Conservation (phyloP, 2,329 filamentous ascomycete species). For the Thelonectria rubi region DNA sequence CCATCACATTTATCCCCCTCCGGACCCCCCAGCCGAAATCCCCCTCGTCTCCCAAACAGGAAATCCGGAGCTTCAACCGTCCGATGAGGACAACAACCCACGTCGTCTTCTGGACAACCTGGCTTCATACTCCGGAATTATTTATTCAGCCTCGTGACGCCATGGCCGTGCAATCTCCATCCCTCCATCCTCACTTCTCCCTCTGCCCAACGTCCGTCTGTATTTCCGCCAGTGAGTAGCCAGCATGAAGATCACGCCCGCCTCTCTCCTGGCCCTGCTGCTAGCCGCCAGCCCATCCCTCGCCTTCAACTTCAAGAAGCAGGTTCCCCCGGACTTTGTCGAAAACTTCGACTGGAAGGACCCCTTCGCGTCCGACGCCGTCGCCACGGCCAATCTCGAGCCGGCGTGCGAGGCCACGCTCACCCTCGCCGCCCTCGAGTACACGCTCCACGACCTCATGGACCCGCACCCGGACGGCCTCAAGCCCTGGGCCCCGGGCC, state of each 20-base stretch:
- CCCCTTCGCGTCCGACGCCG: conserved; percentile 47
- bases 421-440: conserved; percentile 52
- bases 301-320: conserved; percentile 42
- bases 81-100: conserved; percentile 43
- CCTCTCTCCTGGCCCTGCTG: conserved; percentile 19
- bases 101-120: conserved; percentile 14
- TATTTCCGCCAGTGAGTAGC: background rate
- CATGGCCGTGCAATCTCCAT: background rate
- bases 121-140: conserved; percentile 13
- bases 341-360: conserved; percentile 53
- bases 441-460: conserved; percentile 55
- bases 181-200: background rate
- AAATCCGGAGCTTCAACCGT: conserved; percentile 39
- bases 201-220: background rate
- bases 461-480: conserved; percentile 51
- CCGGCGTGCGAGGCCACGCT: conserved; percentile 47
- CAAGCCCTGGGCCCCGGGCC: conserved; percentile 50
- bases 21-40: background rate
- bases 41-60: conserved; percentile 31
- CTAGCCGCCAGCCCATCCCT: conserved; percentile 35
- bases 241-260: conserved; percentile 39
- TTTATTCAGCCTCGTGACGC: conserved; percentile 8
- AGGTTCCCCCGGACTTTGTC: conserved; percentile 46
- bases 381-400: conserved; percentile 46
- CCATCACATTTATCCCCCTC: background rate